Evolutionary conservation across 805 yeast species (phyloP).

Genomic region (Cyberlindnera saturnus): DNA sequence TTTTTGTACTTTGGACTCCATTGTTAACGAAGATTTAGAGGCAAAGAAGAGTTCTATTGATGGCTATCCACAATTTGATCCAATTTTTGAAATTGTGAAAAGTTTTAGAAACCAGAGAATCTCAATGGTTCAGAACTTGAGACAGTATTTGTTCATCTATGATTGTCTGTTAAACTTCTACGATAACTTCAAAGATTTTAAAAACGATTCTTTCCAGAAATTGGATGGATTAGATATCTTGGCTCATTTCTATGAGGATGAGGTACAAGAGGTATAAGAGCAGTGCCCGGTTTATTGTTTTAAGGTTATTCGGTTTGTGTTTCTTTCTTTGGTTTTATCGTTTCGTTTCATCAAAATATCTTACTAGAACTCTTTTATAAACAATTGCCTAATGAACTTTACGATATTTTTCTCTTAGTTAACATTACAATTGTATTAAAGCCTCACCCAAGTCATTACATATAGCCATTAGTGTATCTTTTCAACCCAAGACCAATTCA

Average conservation of each 20-base stretch:
- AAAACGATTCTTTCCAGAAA: conserved; percentile 4
- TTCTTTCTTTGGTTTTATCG: not conserved
- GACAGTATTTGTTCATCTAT: conserved; percentile 70
- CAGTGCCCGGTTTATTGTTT: not conserved
- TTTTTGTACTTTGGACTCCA: conserved; percentile 64
- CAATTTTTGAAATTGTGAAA: conserved; percentile 54
- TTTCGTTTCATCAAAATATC: not conserved
- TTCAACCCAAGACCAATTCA: conserved; percentile 60
- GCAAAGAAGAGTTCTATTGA: conserved; percentile 6
- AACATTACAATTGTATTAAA: not conserved
- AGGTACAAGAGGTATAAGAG: not conserved
- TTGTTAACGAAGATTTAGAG: conserved; percentile 21
- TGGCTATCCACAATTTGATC: conserved; percentile 37
- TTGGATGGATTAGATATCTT: conserved; percentile 13
- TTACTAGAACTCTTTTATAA: too few relatives aligned
- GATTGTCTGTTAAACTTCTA: conserved; percentile 39
- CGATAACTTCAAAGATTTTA: conserved; percentile 10
- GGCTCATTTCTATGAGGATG: conserved; percentile 8
- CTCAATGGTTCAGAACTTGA: conserved; percentile 79
- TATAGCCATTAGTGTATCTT: not conserved
- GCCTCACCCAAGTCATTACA: too few relatives aligned
- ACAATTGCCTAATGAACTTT: too few relatives aligned
- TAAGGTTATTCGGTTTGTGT: not conserved
- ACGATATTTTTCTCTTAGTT: too few relatives aligned
- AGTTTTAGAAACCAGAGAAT: conserved; percentile 67